These are phyloP conservation scores for Monosporascus sp. DNA, from an alignment of 2,329 filamentous ascomycete genomes.

Conservation along the genomic window DNA sequence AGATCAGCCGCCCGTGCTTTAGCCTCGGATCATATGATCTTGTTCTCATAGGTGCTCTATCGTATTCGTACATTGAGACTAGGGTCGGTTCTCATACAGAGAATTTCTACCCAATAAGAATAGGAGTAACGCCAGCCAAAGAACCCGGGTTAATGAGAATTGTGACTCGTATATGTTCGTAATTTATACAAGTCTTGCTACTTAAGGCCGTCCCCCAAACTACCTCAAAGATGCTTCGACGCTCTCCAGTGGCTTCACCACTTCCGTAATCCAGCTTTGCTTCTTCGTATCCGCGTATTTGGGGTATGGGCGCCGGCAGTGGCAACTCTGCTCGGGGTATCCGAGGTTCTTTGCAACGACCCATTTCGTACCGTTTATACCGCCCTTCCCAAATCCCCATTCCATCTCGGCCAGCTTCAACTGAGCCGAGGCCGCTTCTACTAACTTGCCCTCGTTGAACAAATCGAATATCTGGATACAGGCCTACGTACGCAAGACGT, in stretches of 20 bases:
- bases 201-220: neutral
- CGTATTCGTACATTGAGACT: too few relatives aligned
- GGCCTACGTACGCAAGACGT: neutral
- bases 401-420: constrained; percentile 46
- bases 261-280: constrained; percentile 34
- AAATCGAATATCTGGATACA: constrained; percentile 6
- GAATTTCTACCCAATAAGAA: too few relatives aligned
- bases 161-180: neutral
- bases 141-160: too few relatives aligned
- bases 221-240: constrained; percentile 2
- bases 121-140: too few relatives aligned
- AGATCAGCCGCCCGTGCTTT: too few relatives aligned
- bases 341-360: constrained; percentile 48
- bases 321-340: constrained; percentile 44
- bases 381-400: constrained; percentile 52
- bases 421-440: constrained; percentile 44
- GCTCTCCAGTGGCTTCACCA: constrained; percentile 4
- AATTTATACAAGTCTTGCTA: neutral
- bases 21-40: too few relatives aligned
- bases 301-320: constrained; percentile 51
- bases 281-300: constrained; percentile 40
- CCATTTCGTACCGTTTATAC: constrained; percentile 58
- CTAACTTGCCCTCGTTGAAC: constrained; percentile 25
- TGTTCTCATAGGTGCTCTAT: too few relatives aligned
- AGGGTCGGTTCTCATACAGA: too few relatives aligned